Evolutionary conservation across 1,284 basidiomycete species (phyloP), one percentile per base, ranked within the genome.

Genomic region (Sporisorium sorghi): DNA sequence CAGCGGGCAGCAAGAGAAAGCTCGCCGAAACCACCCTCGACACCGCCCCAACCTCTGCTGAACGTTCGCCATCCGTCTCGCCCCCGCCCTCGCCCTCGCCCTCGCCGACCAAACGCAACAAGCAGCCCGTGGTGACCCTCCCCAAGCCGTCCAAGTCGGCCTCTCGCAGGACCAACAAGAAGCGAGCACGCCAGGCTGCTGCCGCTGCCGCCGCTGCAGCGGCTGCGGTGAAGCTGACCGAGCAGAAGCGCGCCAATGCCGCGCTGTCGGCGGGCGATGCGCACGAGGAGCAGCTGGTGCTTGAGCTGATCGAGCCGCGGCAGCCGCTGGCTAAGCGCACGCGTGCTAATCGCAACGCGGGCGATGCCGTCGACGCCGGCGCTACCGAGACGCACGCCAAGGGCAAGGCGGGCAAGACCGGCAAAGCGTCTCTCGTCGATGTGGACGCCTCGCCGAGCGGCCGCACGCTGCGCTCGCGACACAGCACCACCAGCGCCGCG

Each of bases 21-120:
- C 40, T 46, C 8, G 14, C 17, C 40, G 52, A 60, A 15, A 32
- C 24, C 2, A 19, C 32, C 3, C 37, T 52, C 2, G 46, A 40
- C 6, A 46, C 42, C 43, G 28, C 7, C n/a, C 11, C 23, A 17
- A 30, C 39, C 4, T 14, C 5, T 15, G 44, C 6, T 9, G 2
- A 48, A 11, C 67, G 47, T 21, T 58, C 67, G 46, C 57, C 67
- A 2, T 63, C 67, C 1, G 28, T 70, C 26, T 70, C 67, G 21
- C 67, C 67, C 7, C 67, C 67, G 10, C 52, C 67, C 17, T 70
- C 67, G 17, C 60, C 67, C 1, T 70, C 67, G 17, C 67, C 60
- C n/a, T n/a, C n/a, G n/a, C n/a, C n/a, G 15, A 70, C 67, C 19
- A 70, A 70, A 43, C 67, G 60, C n/a, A 56, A 11, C 24, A 43